A percentile compares a stretch with the other conserved stretches of the same genome.
Conservation (phyloP, 2,329 filamentous ascomycete species). For the Fragosphaeria purpurea region DNA sequence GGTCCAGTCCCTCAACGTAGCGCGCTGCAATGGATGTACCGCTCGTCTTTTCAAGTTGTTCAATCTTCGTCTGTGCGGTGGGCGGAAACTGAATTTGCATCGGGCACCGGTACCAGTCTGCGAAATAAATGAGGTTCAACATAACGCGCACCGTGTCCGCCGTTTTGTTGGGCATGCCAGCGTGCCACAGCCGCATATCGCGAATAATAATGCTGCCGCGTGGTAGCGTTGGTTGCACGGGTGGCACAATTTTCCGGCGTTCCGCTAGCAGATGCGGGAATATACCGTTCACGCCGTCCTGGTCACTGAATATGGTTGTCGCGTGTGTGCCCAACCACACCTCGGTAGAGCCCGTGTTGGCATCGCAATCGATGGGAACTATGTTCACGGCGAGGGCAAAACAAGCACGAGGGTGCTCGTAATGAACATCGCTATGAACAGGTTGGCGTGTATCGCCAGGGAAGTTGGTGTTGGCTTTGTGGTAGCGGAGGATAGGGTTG, state of each 20-base stretch:
- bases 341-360: constrained; percentile 38
- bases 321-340: constrained; percentile 39
- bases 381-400: constrained; percentile 38
- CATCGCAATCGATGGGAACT: constrained; percentile 32
- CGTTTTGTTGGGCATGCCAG: constrained; percentile 36
- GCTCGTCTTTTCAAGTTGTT: not conserved
- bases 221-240: constrained; percentile 28
- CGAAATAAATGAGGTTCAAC: constrained; percentile 28
- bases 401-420: constrained; percentile 37
- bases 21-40: constrained; percentile 5
- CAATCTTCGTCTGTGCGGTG: not conserved
- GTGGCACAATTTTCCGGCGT: constrained; percentile 22
- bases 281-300: constrained; percentile 19
- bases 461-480: constrained; percentile 13
- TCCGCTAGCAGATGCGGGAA: constrained; percentile 18
- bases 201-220: constrained; percentile 35
- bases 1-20: constrained; percentile 9
- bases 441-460: constrained; percentile 23
- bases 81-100: constrained; percentile 6
- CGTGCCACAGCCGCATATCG: constrained; percentile 39
- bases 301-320: constrained; percentile 17
- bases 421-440: constrained; percentile 29
- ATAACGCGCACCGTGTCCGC: constrained; percentile 31
- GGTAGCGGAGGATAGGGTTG: constrained; percentile 10
- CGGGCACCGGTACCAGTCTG: constrained; percentile 26